Evolutionary conservation across 768 basidiomycete species (phyloP).

Genomic region (Asterophora parasitica): DNA sequence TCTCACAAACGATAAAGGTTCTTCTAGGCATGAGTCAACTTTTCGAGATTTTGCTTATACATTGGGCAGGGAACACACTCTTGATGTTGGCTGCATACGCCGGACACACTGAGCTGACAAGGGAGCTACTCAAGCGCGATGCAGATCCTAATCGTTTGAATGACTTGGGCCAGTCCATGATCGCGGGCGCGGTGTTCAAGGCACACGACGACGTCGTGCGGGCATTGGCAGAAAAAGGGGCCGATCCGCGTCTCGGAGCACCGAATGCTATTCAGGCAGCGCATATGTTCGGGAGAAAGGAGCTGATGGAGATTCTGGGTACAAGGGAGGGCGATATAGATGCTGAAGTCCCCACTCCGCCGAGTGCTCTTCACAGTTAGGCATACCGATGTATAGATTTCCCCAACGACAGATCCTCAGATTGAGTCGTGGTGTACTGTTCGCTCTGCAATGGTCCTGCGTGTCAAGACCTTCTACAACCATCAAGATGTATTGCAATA

Average conservation of each 20-base stretch:
- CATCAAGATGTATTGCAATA: background rate
- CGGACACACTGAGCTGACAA: slow-evolving; percentile 53
- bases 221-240: slow-evolving; percentile 48
- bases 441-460: background rate
- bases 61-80: slow-evolving; percentile 60
- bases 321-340: slow-evolving; percentile 51
- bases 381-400: background rate
- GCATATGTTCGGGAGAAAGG: slow-evolving; percentile 58
- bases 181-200: slow-evolving; percentile 80
- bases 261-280: slow-evolving; percentile 70
- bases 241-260: slow-evolving; percentile 60
- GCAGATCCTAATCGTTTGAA: slow-evolving; percentile 69
- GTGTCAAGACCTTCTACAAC: background rate
- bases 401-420: too few relatives aligned
- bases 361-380: slow-evolving; percentile 10
- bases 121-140: slow-evolving; percentile 47
- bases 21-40: slow-evolving; percentile 7
- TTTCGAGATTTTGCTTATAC: background rate
- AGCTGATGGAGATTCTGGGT: slow-evolving; percentile 53
- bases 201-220: slow-evolving; percentile 58
- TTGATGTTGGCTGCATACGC: slow-evolving; percentile 77
- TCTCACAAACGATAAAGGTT: slow-evolving; percentile 69
- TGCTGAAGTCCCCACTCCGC: slow-evolving; percentile 33
- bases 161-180: slow-evolving; percentile 65
- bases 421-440: too few relatives aligned